Evolutionary conservation across 2,329 filamentous ascomycete species (phyloP).

Genomic region (Claviceps arundinis): DNA sequence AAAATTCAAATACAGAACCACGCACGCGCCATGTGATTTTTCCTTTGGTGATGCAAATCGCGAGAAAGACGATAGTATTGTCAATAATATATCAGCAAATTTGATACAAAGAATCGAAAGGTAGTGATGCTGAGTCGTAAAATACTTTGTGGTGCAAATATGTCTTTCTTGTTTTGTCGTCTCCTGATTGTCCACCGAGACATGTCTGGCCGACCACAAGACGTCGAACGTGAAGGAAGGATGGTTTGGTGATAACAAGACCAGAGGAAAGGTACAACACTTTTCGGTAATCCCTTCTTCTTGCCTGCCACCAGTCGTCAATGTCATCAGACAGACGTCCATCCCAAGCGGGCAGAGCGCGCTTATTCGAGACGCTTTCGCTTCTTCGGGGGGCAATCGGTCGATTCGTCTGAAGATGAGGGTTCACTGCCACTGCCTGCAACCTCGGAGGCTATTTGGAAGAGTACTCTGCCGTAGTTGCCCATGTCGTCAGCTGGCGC

Average conservation of each 20-base stretch:
- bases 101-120: slow-evolving; percentile 31
- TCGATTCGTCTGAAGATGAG: slow-evolving; percentile 38
- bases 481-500: slow-evolving; percentile 45
- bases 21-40: slow-evolving; percentile 14
- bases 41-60: slow-evolving; percentile 12
- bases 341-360: neutral
- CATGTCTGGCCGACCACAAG: slow-evolving; percentile 13
- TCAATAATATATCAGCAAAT: slow-evolving; percentile 21
- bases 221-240: no score
- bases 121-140: slow-evolving; percentile 24
- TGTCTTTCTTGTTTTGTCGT: slow-evolving; percentile 23
- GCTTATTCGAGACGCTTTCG: slow-evolving; percentile 62
- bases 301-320: no score
- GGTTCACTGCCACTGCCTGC: slow-evolving; percentile 50
- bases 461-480: slow-evolving; percentile 63
- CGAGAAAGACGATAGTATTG: slow-evolving; percentile 8
- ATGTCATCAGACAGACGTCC: no score
- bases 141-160: slow-evolving; percentile 19
- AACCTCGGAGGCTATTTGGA: slow-evolving; percentile 64
- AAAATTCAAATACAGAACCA: slow-evolving; percentile 11
- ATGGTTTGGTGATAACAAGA: neutral
- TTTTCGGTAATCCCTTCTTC: no score
- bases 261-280: neutral
- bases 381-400: slow-evolving; percentile 39
- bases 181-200: slow-evolving; percentile 18